Percentiles rank a stretch among this genome's conserved stretches.
Evolutionary conservation across 2,329 filamentous ascomycete species (phyloP).

Genomic region (Paramyrothecium sp.): DNA sequence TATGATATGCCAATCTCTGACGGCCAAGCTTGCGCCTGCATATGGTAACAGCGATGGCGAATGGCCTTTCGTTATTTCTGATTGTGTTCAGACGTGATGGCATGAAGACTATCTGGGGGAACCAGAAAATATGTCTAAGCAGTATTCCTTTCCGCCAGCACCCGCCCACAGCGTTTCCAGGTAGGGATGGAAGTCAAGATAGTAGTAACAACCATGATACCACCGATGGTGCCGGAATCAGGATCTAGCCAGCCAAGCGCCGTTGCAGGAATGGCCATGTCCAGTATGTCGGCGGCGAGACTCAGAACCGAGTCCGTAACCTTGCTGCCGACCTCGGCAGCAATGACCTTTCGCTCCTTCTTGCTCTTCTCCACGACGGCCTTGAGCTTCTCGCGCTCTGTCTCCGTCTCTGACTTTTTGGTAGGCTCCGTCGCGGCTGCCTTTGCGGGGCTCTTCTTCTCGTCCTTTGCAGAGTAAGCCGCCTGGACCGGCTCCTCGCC

Average conservation of each 20-base stretch:
- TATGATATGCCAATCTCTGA: too few relatives aligned
- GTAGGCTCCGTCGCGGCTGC: constrained; percentile 10
- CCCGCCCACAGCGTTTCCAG: constrained; percentile 51
- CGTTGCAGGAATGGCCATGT: constrained; percentile 60
- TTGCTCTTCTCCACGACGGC: constrained; percentile 29
- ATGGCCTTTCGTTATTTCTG: too few relatives aligned
- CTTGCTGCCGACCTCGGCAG: constrained; percentile 24
- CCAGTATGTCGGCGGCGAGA: constrained; percentile 56
- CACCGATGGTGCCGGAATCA: constrained; percentile 50
- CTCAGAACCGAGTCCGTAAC: constrained; percentile 39
- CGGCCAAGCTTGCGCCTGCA: too few relatives aligned
- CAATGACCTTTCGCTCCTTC: constrained; percentile 27
- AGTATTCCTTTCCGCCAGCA: constrained; percentile 15
- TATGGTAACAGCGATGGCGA: too few relatives aligned
- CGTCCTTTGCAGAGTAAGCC: constrained; percentile 9
- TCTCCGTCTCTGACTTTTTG: constrained; percentile 20
- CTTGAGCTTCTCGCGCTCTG: constrained; percentile 34
- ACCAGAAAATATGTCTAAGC: too few relatives aligned
- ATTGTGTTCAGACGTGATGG: too few relatives aligned
- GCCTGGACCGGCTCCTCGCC: constrained; percentile 17
- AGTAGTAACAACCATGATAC: constrained; percentile 61
- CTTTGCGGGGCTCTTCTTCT: constrained; percentile 3
- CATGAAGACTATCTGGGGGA: too few relatives aligned
- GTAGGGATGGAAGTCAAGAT: constrained; percentile 58
- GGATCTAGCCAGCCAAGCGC: constrained; percentile 60